A percentile compares a stretch with the other conserved stretches of the same genome.
These are phyloP conservation scores for Termitomyces sp. DNA, from an alignment of 768 basidiomycete genomes.

Conservation along the genomic window DNA sequence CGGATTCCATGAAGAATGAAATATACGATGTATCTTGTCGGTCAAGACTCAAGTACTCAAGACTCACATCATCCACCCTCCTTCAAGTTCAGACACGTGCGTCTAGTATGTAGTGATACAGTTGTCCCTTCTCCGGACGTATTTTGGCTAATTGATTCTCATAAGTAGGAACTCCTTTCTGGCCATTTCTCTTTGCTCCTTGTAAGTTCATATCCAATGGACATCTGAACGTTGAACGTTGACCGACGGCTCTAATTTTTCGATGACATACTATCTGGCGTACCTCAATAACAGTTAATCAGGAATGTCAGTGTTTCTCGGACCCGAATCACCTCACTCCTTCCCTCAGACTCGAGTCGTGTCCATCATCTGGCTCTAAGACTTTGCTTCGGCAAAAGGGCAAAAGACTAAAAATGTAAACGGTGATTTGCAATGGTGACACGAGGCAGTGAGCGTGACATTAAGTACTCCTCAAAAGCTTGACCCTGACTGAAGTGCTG, in stretches of 20 bases:
- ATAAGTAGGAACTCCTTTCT: not conserved
- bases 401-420: too few species aligned
- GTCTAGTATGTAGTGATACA: not conserved
- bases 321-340: not conserved
- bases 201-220: not conserved
- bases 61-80: too few species aligned
- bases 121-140: not conserved
- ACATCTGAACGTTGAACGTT: not conserved
- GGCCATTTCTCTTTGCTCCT: not conserved
- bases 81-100: too few species aligned
- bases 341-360: too few species aligned
- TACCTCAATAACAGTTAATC: not conserved
- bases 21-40: not conserved
- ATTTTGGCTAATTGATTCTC: not conserved
- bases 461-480: not conserved
- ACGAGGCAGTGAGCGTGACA: slow-evolving; percentile 4
- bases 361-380: too few species aligned
- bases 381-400: too few species aligned
- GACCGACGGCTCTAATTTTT: not conserved
- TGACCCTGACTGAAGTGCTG: slow-evolving; percentile 4
- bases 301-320: not conserved
- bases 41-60: too few species aligned
- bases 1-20: not conserved
- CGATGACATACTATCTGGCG: not conserved
- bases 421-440: too few species aligned